Percentiles rank a stretch among this genome's conserved stretches.
These are phyloP conservation scores for Phellopilus nigrolimitatus DNA, from an alignment of 1,284 basidiomycete genomes.

Conservation along the genomic window DNA sequence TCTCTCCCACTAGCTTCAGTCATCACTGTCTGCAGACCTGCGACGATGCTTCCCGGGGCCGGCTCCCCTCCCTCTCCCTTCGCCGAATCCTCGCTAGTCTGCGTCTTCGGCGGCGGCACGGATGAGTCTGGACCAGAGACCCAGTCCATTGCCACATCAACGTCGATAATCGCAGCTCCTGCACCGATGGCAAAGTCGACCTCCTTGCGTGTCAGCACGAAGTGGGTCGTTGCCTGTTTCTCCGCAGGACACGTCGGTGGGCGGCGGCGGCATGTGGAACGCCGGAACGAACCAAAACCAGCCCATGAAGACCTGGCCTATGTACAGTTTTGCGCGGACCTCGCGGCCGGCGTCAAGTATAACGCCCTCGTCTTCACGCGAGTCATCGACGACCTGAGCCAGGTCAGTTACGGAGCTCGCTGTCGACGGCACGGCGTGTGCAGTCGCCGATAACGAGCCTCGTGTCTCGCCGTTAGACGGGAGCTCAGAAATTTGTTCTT, in stretches of 20 bases:
- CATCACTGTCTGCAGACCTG: constrained; percentile 27
- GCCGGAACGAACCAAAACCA: constrained; percentile 83
- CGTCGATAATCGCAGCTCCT: constrained; percentile 59
- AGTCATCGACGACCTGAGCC: constrained; percentile 12
- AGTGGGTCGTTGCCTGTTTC: constrained; percentile 21
- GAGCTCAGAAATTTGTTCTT: constrained; percentile 29
- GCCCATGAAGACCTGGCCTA: constrained; percentile 72
- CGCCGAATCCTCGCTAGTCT: constrained; percentile 25
- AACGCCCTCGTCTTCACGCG: constrained; percentile 37
- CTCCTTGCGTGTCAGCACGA: constrained; percentile 51
- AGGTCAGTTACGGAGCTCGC: constrained; percentile 11
- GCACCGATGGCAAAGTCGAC: constrained; percentile 74
- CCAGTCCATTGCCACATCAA: constrained; percentile 52
- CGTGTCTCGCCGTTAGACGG: constrained; percentile 29
- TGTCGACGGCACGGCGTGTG: constrained; percentile 37
- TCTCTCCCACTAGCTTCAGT: constrained; percentile 21
- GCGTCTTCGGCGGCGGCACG: constrained; percentile 27
- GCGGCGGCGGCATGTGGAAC: constrained; percentile 64
- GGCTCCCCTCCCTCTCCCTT: constrained; percentile 20
- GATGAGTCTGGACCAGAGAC: constrained; percentile 17
- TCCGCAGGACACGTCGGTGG: constrained; percentile 17
- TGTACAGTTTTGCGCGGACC: constrained; percentile 72
- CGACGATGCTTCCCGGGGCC: constrained; percentile 26
- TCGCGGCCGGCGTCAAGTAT: constrained; percentile 67
- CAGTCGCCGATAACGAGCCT: no score